phyloP scores from a whole-genome alignment of 192 early-diverging fungal species.

The Dimargaris cristalligena region DNA sequence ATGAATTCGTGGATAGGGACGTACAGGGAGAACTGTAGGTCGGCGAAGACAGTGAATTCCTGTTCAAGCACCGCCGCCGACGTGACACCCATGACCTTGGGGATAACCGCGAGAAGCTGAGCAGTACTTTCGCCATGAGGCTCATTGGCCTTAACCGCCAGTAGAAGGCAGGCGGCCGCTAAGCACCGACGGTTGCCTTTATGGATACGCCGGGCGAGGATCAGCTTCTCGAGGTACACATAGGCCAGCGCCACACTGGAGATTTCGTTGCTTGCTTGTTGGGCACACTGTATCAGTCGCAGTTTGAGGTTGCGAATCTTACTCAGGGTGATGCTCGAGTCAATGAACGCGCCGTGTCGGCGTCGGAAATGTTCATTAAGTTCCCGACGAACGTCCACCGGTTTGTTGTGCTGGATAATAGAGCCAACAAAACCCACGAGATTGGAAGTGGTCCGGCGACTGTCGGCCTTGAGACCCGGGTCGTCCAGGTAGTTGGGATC shows the following conservation, averaged over 20 bases:
- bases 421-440: constrained; percentile 75
- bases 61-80: constrained; percentile 63
- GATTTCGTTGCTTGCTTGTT: constrained; percentile 64
- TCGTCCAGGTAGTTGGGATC: constrained; percentile 78
- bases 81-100: constrained; percentile 56
- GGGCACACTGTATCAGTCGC: constrained; percentile 47
- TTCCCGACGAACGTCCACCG: constrained; percentile 74
- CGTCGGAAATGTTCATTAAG: constrained; percentile 71
- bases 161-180: constrained; percentile 58
- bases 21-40: constrained; percentile 82
- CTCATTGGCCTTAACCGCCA: constrained; percentile 79
- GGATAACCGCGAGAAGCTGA: constrained; percentile 49
- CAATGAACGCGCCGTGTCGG: constrained; percentile 55
- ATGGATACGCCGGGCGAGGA: constrained; percentile 52
- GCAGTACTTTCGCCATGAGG: constrained; percentile 49
- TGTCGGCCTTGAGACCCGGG: constrained; percentile 63
- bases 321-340: constrained; percentile 62
- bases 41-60: constrained; percentile 83
- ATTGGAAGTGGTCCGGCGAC: constrained; percentile 58
- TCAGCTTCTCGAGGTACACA: constrained; percentile 93
- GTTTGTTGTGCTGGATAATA: constrained; percentile 61
- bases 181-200: constrained; percentile 58
- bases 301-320: constrained; percentile 74
- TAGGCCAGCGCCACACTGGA: constrained; percentile 76
- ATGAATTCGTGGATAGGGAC: constrained; percentile 72